phyloP scores from a whole-genome alignment of 441 rosid species.

The Hura crepitans region DNA sequence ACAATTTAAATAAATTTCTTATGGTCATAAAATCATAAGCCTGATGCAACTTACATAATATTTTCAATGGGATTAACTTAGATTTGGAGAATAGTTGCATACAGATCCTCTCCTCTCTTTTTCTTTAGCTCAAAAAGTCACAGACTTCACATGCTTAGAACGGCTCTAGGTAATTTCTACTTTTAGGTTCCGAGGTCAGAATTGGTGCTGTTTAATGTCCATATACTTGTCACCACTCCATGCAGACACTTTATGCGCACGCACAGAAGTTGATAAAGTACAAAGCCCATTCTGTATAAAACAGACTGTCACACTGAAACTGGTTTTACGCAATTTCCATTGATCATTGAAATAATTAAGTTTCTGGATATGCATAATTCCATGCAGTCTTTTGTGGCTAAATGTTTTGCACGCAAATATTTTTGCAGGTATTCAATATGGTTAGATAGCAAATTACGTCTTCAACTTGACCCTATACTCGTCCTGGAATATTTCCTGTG shows the following conservation, averaged over 20 bases:
- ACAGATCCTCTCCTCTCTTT: not conserved
- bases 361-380: conserved; percentile 5
- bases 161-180: not conserved
- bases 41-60: not conserved
- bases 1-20: not conserved
- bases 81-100: not conserved
- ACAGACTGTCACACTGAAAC: not conserved
- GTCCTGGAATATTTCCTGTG: conserved; percentile 88
- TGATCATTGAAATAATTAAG: not conserved
- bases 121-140: not conserved
- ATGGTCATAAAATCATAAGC: not conserved
- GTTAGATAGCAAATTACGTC: conserved; percentile 96
- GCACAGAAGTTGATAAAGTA: not conserved
- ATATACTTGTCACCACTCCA: not conserved
- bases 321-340: not conserved
- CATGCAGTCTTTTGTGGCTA: conserved; percentile 2
- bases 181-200: not conserved
- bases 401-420: conserved; percentile 10
- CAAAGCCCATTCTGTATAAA: not conserved
- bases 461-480: conserved; percentile 78
- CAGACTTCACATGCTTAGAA: not conserved
- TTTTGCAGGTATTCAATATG: conserved; percentile 85
- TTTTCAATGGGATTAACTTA: not conserved
- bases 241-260: not conserved
- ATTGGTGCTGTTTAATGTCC: not conserved